phyloP scores from a whole-genome alignment of 2,329 filamentous ascomycete species.

The Dactylella cylindrospora region DNA sequence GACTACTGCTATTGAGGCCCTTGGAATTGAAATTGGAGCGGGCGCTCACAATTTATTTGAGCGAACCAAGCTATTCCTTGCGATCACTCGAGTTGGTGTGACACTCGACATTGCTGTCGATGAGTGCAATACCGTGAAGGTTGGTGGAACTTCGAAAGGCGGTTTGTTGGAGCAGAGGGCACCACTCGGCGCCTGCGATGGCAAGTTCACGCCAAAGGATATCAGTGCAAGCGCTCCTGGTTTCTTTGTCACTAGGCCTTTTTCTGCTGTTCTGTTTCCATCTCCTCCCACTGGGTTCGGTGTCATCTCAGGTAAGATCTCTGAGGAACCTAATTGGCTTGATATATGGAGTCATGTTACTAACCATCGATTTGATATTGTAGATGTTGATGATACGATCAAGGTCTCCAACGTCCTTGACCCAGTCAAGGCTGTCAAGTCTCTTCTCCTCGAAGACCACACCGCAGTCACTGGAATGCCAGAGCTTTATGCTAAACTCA shows the following conservation, averaged over 20 bases:
- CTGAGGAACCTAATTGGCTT: background rate
- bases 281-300: conserved; percentile 22
- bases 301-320: conserved; percentile 18
- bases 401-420: conserved; percentile 83
- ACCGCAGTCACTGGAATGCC: conserved; percentile 79
- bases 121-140: conserved; percentile 10
- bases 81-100: conserved; percentile 16
- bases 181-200: conserved; percentile 13
- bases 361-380: background rate
- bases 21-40: conserved; percentile 28
- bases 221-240: conserved; percentile 15
- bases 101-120: conserved; percentile 11
- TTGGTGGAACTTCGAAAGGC: conserved; percentile 9
- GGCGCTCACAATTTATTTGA: conserved; percentile 20
- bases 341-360: background rate
- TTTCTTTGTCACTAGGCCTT: conserved; percentile 6
- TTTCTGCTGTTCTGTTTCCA: conserved; percentile 18
- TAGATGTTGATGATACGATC: conserved; percentile 93
- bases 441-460: conserved; percentile 80
- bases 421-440: conserved; percentile 74
- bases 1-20: conserved; percentile 18
- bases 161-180: conserved; percentile 21
- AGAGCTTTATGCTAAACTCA: conserved; percentile 71
- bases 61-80: conserved; percentile 27
- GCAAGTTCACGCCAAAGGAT: conserved; percentile 4